Evolutionary conservation across 2,329 filamentous ascomycete species (phyloP).

Genomic region (Talaromyces sp.): DNA sequence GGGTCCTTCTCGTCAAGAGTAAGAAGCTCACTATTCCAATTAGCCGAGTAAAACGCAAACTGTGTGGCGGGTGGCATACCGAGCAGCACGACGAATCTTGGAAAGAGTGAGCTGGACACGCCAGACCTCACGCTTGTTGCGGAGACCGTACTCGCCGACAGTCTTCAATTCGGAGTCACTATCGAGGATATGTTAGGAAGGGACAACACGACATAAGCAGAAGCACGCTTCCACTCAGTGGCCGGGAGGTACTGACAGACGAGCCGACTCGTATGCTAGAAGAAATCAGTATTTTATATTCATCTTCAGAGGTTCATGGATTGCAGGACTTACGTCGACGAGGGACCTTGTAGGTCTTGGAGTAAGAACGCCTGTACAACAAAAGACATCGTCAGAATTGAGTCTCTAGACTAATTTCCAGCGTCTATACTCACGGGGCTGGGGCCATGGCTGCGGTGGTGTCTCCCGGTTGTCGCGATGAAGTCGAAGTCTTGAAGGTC

Average conservation of each 20-base stretch:
- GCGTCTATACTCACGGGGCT: conserved; percentile 39
- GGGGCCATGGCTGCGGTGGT: conserved; percentile 44
- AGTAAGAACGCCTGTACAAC: conserved; percentile 66
- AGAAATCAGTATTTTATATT: not conserved
- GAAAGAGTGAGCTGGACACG: conserved; percentile 98
- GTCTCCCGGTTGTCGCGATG: conserved; percentile 40
- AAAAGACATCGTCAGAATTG: conserved; percentile 31
- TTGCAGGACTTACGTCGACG: conserved; percentile 63
- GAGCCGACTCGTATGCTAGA: conserved; percentile 92
- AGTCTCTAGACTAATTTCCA: conserved; percentile 31
- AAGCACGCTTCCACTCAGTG: conserved; percentile 98
- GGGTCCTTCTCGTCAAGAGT: conserved; percentile 99
- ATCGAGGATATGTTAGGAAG: conserved; percentile 55
- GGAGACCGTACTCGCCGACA: conserved; percentile 98
- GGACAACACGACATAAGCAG: conserved; percentile 88
- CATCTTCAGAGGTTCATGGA: not conserved
- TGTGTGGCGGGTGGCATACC: conserved; percentile 55
- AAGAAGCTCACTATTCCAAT: conserved; percentile 79
- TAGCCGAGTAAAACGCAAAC: not conserved
- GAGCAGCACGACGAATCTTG: conserved; percentile 99
- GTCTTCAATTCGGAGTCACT: conserved; percentile 99
- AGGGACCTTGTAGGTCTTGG: conserved; percentile 99
- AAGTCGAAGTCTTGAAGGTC: conserved; percentile 25
- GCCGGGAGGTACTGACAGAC: conserved; percentile 93
- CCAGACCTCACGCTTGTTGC: conserved; percentile 99